Evolutionary conservation across 345 rosid species (phyloP).

Genomic region (Bruguiera sexangula): DNA sequence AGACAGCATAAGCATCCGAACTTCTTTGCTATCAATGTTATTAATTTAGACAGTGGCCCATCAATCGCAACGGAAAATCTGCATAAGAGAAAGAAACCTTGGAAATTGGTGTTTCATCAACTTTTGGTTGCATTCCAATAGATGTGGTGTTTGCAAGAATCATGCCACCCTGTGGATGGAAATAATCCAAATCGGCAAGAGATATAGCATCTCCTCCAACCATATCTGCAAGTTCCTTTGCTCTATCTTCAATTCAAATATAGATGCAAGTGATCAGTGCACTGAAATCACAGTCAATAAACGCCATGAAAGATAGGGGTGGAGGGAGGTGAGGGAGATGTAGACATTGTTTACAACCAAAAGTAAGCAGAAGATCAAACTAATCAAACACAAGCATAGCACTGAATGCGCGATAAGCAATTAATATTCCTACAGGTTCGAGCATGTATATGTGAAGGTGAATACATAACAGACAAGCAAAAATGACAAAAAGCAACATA

Average conservation of each 20-base stretch:
- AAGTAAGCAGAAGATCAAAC: too few relatives aligned
- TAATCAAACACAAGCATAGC: too few relatives aligned
- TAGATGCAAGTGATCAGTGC: conserved; percentile 1
- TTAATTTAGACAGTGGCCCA: neutral
- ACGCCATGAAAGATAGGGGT: too few relatives aligned
- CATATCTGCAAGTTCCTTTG: conserved; percentile 61
- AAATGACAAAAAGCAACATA: neutral
- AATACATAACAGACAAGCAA: neutral
- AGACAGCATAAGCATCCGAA: neutral
- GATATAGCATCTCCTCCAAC: conserved; percentile 82
- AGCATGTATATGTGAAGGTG: too few relatives aligned
- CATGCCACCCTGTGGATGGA: conserved; percentile 78
- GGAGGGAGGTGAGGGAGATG: too few relatives aligned
- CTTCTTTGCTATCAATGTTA: neutral
- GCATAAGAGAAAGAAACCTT: conserved; percentile 45
- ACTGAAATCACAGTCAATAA: too few relatives aligned
- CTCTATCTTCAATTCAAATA: conserved; percentile 53
- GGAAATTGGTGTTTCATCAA: conserved; percentile 74
- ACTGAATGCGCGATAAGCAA: too few relatives aligned
- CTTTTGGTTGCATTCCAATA: conserved; percentile 93
- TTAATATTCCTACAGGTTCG: too few relatives aligned
- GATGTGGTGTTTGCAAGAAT: conserved; percentile 91
- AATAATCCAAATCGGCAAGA: conserved; percentile 57
- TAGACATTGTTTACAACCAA: too few relatives aligned
- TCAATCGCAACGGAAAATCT: neutral